phyloP scores from a whole-genome alignment of 2,329 filamentous ascomycete species.

The Colletotrichum echinochloae region DNA sequence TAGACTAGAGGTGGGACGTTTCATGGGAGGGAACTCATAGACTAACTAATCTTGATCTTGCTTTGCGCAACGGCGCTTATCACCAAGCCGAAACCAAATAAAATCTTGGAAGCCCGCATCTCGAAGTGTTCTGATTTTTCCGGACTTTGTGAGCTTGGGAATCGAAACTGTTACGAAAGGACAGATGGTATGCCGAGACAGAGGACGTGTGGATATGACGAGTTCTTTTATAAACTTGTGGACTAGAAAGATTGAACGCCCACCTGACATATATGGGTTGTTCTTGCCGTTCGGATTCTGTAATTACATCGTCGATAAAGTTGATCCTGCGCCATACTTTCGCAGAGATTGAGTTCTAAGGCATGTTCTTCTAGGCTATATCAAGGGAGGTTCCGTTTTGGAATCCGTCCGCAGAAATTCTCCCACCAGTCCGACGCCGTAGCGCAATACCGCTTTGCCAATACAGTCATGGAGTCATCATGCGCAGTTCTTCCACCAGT shows the following conservation, averaged over 20 bases:
- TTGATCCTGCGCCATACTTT: background rate
- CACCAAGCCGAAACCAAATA: background rate
- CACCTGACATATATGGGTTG: background rate
- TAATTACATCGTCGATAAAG: background rate
- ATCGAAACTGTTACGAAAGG: background rate
- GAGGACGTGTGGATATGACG: background rate
- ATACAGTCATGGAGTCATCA: too few relatives aligned
- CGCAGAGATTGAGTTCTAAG: background rate
- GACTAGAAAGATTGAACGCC: background rate
- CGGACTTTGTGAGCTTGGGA: background rate
- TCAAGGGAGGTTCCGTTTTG: background rate
- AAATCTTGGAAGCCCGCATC: background rate
- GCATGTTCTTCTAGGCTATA: background rate
- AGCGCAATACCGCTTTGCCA: background rate
- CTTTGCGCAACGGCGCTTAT: background rate
- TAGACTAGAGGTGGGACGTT: background rate
- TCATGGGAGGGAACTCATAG: background rate
- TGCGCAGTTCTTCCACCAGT: background rate
- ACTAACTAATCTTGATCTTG: slow-evolving; percentile 28
- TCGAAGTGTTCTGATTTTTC: background rate
- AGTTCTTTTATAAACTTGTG: background rate
- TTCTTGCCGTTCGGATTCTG: background rate
- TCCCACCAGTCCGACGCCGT: background rate
- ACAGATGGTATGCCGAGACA: background rate
- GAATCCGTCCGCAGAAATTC: rapidly evolving